Evolutionary conservation across 768 basidiomycete genomes (phyloP).

Genomic region (Trametopsis cervina): DNA sequence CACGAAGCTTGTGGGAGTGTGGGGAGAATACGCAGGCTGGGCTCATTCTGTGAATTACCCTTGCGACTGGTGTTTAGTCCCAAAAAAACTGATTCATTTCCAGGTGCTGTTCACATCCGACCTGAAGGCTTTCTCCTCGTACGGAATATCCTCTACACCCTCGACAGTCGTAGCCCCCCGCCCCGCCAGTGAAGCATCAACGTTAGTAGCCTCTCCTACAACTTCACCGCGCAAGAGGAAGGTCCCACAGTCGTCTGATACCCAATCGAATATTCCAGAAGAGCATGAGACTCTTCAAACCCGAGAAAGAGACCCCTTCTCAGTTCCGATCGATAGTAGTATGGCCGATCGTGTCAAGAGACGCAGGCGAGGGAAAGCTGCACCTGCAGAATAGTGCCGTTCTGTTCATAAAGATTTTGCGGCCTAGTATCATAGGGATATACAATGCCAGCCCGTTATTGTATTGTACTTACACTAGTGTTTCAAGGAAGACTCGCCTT

Average conservation of each 20-base stretch:
- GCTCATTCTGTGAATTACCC: conserved; percentile 62
- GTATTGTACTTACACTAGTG: too few relatives aligned
- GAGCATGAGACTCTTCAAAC: background rate
- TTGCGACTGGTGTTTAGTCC: too few relatives aligned
- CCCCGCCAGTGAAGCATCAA: background rate
- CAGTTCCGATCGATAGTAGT: too few relatives aligned
- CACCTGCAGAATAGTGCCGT: too few relatives aligned
- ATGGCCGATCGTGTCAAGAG: conserved; percentile 23
- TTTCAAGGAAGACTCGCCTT: too few relatives aligned
- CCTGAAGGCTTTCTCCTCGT: conserved; percentile 28
- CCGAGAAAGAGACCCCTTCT: too few relatives aligned
- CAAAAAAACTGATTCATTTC: too few relatives aligned
- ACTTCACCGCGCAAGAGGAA: conserved; percentile 10
- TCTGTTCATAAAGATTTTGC: too few relatives aligned
- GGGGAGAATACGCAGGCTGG: conserved; percentile 90
- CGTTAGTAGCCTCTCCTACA: background rate
- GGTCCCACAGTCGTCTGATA: background rate
- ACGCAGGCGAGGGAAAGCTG: conserved; percentile 11
- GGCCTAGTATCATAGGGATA: too few relatives aligned
- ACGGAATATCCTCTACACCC: conserved; percentile 19
- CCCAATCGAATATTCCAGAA: background rate
- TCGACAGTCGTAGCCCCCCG: background rate
- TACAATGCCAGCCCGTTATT: too few relatives aligned
- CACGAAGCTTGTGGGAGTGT: conserved; percentile 48
- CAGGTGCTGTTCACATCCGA: conserved; percentile 34